Conservation (phyloP, 2,329 filamentous ascomycete genomes). For the Aspergillus amoenus region DNA sequence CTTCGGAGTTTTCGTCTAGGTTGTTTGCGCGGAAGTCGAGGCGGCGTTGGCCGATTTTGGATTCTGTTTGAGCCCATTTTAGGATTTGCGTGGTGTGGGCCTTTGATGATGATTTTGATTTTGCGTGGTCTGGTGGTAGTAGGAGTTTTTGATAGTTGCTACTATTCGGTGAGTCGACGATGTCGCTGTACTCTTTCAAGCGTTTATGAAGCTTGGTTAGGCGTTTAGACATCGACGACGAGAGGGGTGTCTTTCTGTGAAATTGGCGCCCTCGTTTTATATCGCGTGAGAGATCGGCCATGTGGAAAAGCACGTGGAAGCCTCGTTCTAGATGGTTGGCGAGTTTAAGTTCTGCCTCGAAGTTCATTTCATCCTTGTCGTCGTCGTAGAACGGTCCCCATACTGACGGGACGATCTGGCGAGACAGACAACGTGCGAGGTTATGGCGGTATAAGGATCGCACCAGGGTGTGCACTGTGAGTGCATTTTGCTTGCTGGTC, state of each 20-base stretch:
- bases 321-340: constrained; percentile 27
- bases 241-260: constrained; percentile 9
- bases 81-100: constrained; percentile 22
- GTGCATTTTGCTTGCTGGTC: constrained; percentile 20
- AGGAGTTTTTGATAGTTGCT: not conserved
- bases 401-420: constrained; percentile 27
- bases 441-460: constrained; percentile 24
- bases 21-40: constrained; percentile 22
- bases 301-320: constrained; percentile 29
- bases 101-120: not conserved
- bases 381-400: constrained; percentile 28
- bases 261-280: constrained; percentile 18
- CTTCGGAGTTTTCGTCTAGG: constrained; percentile 24
- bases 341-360: constrained; percentile 26
- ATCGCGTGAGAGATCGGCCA: constrained; percentile 26
- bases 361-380: constrained; percentile 24
- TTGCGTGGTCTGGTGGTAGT: not conserved
- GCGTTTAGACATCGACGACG: constrained; percentile 17
- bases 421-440: constrained; percentile 22
- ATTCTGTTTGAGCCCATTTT: constrained; percentile 24
- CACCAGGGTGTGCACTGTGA: constrained; percentile 25
- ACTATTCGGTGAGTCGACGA: constrained; percentile 2
- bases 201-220: constrained; percentile 17
- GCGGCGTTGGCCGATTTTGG: constrained; percentile 25
- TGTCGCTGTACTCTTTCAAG: constrained; percentile 23